phyloP scores from a whole-genome alignment of 805 yeast genomes.

The Saturnispora silvae region DNA sequence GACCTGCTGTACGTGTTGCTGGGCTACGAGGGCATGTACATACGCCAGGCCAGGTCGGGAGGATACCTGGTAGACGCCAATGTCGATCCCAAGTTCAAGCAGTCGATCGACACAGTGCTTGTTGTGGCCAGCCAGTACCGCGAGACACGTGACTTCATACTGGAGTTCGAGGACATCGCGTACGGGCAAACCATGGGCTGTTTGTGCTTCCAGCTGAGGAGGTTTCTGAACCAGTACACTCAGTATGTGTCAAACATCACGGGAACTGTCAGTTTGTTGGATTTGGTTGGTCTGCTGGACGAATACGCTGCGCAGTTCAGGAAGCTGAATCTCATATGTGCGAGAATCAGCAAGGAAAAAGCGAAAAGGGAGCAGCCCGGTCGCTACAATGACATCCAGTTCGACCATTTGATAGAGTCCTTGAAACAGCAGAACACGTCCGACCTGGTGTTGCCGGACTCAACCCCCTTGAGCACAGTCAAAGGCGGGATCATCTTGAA shows the following conservation, averaged over 20 bases:
- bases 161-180: conserved; percentile 39
- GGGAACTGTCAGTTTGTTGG: conserved; percentile 26
- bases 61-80: conserved; percentile 66
- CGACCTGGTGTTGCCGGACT: conserved; percentile 44
- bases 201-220: conserved; percentile 50
- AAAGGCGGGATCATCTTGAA: conserved; percentile 73
- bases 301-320: conserved; percentile 3
- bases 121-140: conserved; percentile 54
- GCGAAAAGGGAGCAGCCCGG: conserved; percentile 28
- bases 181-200: conserved; percentile 71
- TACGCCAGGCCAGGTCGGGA: conserved; percentile 49
- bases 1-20: conserved; percentile 61
- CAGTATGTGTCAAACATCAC: conserved; percentile 36
- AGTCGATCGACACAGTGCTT: conserved; percentile 51
- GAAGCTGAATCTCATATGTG: background rate
- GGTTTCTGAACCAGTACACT: conserved; percentile 29
- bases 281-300: background rate
- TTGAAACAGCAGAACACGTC: conserved; percentile 32
- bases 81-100: conserved; percentile 64
- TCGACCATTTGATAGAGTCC: conserved; percentile 24
- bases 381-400: conserved; percentile 20
- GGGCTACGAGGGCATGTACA: conserved; percentile 70
- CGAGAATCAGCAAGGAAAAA: conserved; percentile 33
- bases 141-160: conserved; percentile 49
- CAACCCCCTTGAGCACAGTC: conserved; percentile 39